A percentile compares a stretch with the other conserved stretches of the same genome.
Conservation (phyloP, 805 yeast genomes). For the Saccharomycopsis schoenii region DNA sequence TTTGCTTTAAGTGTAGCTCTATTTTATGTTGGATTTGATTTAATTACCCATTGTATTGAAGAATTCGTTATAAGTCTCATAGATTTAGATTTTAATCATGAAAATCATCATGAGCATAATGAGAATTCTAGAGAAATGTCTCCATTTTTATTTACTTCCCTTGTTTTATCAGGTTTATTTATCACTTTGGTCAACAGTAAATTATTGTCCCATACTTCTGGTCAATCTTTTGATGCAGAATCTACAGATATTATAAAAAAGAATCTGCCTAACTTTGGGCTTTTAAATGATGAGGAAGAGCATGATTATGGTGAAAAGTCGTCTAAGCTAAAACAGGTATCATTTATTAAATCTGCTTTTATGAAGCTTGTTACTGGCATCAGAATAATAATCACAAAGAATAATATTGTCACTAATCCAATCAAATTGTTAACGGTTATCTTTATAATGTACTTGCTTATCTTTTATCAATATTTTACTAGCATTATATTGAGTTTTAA, state of each 20-base stretch:
- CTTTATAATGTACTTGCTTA: conserved; percentile 30
- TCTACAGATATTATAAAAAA: conserved; percentile 1
- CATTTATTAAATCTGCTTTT: not conserved
- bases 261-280: conserved; percentile 7
- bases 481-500: conserved; percentile 20
- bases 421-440: conserved; percentile 33
- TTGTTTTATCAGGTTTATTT: conserved; percentile 21
- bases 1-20: conserved; percentile 80
- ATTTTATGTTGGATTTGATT: conserved; percentile 83
- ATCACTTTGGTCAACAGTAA: conserved; percentile 27
- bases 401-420: conserved; percentile 16
- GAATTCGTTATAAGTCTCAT: conserved; percentile 40
- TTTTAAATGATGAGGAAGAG: conserved; percentile 1
- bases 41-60: conserved; percentile 79
- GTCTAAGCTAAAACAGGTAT: not conserved
- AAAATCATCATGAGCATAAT: conserved; percentile 24
- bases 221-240: not conserved
- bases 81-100: conserved; percentile 22
- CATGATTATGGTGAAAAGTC: conserved; percentile 1
- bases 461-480: conserved; percentile 31
- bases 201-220: conserved; percentile 1
- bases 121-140: conserved; percentile 20
- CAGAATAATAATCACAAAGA: conserved; percentile 1
- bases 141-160: conserved; percentile 24
- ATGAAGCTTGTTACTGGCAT: not conserved